Conservation (phyloP, 129 eudicot genomes). For the Apium graveolens region DNA sequence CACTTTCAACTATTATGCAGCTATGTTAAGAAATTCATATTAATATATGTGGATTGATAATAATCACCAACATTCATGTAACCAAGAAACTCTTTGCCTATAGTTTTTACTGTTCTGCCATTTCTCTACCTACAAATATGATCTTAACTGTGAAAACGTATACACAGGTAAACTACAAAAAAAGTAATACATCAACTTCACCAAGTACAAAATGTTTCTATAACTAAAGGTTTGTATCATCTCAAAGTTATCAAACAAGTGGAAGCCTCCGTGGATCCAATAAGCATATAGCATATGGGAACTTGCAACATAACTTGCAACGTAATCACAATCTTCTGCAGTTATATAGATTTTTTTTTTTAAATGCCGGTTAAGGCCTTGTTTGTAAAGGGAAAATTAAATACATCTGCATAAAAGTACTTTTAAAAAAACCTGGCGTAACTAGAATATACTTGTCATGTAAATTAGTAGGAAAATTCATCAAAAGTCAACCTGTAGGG, state of each 20-base stretch:
- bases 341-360: not conserved
- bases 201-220: not conserved
- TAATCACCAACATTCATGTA: not conserved
- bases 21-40: constrained; percentile 13
- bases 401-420: not conserved
- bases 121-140: not conserved
- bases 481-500: constrained; percentile 57
- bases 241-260: not conserved
- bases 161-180: not conserved
- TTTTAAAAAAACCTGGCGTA: too few species aligned
- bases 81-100: not conserved
- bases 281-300: not conserved
- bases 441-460: not conserved
- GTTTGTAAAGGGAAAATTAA: too few species aligned
- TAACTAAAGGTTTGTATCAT: not conserved
- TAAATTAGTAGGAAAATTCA: constrained; percentile 1
- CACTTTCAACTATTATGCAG: not conserved
- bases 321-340: not conserved
- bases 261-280: not conserved
- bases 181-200: not conserved
- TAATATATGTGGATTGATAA: not conserved
- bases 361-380: not conserved
- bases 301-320: too few species aligned
- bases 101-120: not conserved
- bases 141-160: not conserved